Evolutionary conservation across 495 filamentous ascomycete genomes (phyloP).

Genomic region (Aspergillus cristatus): DNA sequence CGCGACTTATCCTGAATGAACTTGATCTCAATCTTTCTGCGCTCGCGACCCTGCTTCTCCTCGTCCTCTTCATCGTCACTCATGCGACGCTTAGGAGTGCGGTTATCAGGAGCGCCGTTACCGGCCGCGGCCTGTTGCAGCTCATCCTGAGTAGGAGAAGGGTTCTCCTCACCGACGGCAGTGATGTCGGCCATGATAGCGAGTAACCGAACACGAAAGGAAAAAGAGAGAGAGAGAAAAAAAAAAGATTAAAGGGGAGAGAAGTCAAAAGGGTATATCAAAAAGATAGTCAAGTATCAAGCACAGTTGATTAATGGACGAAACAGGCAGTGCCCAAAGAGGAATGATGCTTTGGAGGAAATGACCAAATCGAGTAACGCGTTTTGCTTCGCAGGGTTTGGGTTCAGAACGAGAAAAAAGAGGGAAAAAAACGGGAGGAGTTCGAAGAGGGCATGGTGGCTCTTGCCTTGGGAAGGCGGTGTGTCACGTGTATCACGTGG

Average conservation of each 20-base stretch:
- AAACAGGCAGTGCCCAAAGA: slow-evolving; percentile 31
- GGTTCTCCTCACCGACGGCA: slow-evolving; percentile 38
- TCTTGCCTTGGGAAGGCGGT: slow-evolving; percentile 33
- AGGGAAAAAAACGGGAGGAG: slow-evolving; percentile 28
- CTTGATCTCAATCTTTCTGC: slow-evolving; percentile 99
- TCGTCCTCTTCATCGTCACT: slow-evolving; percentile 96
- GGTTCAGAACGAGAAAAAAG: slow-evolving; percentile 23
- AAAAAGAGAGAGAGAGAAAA: slow-evolving; percentile 1
- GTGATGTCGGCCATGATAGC: slow-evolving; percentile 37
- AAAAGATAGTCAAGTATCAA: slow-evolving; percentile 15
- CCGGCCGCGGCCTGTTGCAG: slow-evolving; percentile 39
- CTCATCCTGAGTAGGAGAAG: slow-evolving; percentile 43
- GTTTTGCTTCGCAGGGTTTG: slow-evolving; percentile 38
- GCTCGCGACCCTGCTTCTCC: slow-evolving; percentile 95
- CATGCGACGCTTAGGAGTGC: slow-evolving; percentile 86
- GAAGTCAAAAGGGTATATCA: slow-evolving; percentile 8
- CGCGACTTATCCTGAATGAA: slow-evolving; percentile 99
- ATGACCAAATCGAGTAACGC: slow-evolving; percentile 47
- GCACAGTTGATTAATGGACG: slow-evolving; percentile 12
- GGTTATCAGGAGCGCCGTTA: slow-evolving; percentile 54
- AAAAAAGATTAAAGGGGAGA: slow-evolving; percentile 5
- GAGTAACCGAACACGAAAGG: slow-evolving; percentile 5
- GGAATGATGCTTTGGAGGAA: slow-evolving; percentile 35
- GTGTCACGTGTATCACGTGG: slow-evolving; percentile 17
- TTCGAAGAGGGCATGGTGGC: slow-evolving; percentile 37